These are phyloP conservation scores for Tolypocladium endophyticum DNA, from an alignment of 2,329 filamentous ascomycete genomes.

Conservation along the genomic window DNA sequence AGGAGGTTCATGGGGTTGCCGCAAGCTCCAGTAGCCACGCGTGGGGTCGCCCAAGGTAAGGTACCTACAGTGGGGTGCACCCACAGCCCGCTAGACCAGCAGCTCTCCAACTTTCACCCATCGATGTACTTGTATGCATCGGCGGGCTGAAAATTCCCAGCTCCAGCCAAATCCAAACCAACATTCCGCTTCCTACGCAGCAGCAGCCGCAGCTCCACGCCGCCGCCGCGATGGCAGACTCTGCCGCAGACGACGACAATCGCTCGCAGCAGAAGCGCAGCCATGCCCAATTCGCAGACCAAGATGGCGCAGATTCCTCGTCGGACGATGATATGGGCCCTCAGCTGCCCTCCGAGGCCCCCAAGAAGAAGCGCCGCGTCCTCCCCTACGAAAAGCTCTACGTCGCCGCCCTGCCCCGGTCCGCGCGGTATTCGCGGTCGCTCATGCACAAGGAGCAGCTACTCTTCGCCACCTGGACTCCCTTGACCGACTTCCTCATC, in stretches of 20 bases:
- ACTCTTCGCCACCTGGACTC: conserved; percentile 78
- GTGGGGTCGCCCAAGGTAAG: neutral
- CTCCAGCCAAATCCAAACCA: neutral
- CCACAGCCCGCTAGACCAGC: neutral
- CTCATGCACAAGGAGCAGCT: conserved; percentile 98
- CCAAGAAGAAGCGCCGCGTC: conserved; percentile 83
- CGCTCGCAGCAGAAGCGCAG: conserved; percentile 35
- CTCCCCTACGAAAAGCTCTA: conserved; percentile 95
- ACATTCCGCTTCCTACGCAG: neutral
- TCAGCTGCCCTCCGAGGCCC: conserved; percentile 70
- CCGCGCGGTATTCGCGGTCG: conserved; percentile 80
- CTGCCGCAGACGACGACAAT: conserved; percentile 19
- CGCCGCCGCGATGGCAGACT: conserved; percentile 7
- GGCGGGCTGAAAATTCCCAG: neutral
- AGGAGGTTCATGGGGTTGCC: neutral
- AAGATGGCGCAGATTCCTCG: conserved; percentile 48
- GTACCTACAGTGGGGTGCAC: too few species aligned
- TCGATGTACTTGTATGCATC: too few species aligned
- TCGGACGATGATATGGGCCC: conserved; percentile 92
- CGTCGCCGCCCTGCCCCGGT: conserved; percentile 74
- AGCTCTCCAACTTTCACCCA: neutral
- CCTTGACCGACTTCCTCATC: conserved; percentile 86
- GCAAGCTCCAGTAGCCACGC: neutral
- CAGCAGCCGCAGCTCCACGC: neutral
- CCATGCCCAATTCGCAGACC: conserved; percentile 42